These are phyloP conservation scores for Geranium rotundifolium DNA, from an alignment of 345 rosid species.

Conservation along the genomic window DNA sequence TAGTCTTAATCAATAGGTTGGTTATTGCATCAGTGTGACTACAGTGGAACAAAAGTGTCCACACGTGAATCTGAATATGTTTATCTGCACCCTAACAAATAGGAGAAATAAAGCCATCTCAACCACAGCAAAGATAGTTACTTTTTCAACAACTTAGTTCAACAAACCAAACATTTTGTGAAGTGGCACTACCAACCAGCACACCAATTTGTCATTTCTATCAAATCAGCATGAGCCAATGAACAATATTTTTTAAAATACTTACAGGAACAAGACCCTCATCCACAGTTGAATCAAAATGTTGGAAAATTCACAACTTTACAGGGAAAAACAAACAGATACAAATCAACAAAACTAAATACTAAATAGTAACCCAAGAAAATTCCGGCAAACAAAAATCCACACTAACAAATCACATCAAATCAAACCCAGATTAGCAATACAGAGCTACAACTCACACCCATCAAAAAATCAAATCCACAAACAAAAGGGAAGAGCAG, in stretches of 20 bases:
- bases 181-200: neutral
- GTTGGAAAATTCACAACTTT: no score
- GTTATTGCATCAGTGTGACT: neutral
- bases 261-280: no score
- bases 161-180: neutral
- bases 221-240: neutral
- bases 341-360: no score
- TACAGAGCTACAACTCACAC: slow-evolving; percentile 50
- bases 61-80: slow-evolving; percentile 7
- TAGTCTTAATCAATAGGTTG: slow-evolving; percentile 4
- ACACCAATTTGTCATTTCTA: neutral
- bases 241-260: no score
- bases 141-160: neutral
- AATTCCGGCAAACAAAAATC: no score
- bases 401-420: neutral
- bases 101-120: neutral
- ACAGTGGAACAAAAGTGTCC: neutral
- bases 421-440: slow-evolving; percentile 16
- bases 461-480: neutral
- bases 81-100: neutral
- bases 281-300: no score
- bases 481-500: neutral
- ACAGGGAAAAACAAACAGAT: no score
- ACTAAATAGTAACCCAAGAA: no score
- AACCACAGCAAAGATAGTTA: neutral